A percentile compares a stretch with the other conserved stretches of the same genome.
Evolutionary conservation across 192 early-diverging fungal genomes (phyloP).

Genomic region (Gonapodya sp.): DNA sequence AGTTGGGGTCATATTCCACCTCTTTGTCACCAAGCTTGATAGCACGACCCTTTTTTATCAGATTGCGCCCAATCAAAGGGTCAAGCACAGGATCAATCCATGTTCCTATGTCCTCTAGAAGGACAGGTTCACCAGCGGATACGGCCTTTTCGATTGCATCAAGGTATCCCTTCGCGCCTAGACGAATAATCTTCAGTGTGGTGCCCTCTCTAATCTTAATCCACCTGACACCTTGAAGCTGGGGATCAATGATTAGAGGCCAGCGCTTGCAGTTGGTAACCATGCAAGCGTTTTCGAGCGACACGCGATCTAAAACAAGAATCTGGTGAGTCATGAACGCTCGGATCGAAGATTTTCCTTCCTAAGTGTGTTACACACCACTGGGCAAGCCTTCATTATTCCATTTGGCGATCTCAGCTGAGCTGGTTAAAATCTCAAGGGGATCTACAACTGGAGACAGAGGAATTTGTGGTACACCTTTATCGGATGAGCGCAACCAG

Average conservation of each 20-base stretch:
- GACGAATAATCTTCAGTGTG: constrained; percentile 39
- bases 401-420: constrained; percentile 54
- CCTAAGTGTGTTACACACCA: background rate
- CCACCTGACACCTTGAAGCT: constrained; percentile 59
- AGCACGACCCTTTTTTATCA: constrained; percentile 54
- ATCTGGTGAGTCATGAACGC: too few relatives aligned
- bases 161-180: constrained; percentile 46
- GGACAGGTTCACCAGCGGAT: constrained; percentile 41
- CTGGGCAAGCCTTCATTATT: constrained; percentile 56
- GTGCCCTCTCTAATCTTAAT: constrained; percentile 50
- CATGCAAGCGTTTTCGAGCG: constrained; percentile 55
- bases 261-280: constrained; percentile 51
- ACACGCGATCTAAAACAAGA: constrained; percentile 48
- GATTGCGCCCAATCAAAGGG: constrained; percentile 50
- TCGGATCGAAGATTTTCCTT: too few relatives aligned
- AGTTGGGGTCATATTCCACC: constrained; percentile 53
- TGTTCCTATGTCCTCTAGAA: constrained; percentile 55
- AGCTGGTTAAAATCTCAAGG: constrained; percentile 43
- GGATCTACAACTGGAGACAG: constrained; percentile 47
- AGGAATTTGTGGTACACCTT: constrained; percentile 32
- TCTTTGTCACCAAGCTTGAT: constrained; percentile 64
- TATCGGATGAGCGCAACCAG: constrained; percentile 30
- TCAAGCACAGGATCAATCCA: constrained; percentile 55
- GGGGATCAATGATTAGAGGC: constrained; percentile 58
- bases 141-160: constrained; percentile 56